phyloP scores from a whole-genome alignment of 2,329 filamentous ascomycete genomes.

The Zopfia rhizophila region DNA sequence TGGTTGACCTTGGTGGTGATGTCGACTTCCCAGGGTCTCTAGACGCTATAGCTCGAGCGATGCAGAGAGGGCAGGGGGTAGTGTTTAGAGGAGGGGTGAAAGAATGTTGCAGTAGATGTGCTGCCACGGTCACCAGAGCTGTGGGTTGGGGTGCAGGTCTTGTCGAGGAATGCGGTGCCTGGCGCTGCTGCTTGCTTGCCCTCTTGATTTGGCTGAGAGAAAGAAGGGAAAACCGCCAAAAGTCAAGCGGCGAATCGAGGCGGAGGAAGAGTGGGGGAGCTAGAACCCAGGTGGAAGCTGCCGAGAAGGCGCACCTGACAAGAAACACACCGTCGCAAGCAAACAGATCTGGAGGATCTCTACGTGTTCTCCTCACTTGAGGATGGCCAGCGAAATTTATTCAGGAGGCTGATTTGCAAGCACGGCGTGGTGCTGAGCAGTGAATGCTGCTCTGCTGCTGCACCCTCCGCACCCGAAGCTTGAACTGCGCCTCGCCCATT shows the following conservation, averaged over 20 bases:
- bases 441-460: constrained; percentile 10
- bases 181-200: too few relatives aligned
- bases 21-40: constrained; percentile 28
- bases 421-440: too few relatives aligned
- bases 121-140: constrained; percentile 7
- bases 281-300: constrained; percentile 17
- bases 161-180: too few relatives aligned
- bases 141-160: too few relatives aligned
- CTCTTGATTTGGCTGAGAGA: constrained; percentile 17
- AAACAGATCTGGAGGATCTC: too few relatives aligned
- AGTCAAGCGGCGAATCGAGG: constrained; percentile 37
- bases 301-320: too few relatives aligned
- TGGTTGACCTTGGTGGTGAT: constrained; percentile 30
- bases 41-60: constrained; percentile 35
- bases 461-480: neutral
- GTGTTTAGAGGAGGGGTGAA: constrained; percentile 28
- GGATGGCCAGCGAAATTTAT: too few relatives aligned
- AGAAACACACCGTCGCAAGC: too few relatives aligned
- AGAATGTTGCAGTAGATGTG: constrained; percentile 32
- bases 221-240: constrained; percentile 14
- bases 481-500: constrained; percentile 10
- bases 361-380: too few relatives aligned
- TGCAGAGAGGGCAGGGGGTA: constrained; percentile 13
- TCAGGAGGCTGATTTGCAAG: too few relatives aligned
- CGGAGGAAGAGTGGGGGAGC: constrained; percentile 8